Conservation (phyloP, 2,329 filamentous ascomycete genomes). For the Aspergillus fructus region DNA sequence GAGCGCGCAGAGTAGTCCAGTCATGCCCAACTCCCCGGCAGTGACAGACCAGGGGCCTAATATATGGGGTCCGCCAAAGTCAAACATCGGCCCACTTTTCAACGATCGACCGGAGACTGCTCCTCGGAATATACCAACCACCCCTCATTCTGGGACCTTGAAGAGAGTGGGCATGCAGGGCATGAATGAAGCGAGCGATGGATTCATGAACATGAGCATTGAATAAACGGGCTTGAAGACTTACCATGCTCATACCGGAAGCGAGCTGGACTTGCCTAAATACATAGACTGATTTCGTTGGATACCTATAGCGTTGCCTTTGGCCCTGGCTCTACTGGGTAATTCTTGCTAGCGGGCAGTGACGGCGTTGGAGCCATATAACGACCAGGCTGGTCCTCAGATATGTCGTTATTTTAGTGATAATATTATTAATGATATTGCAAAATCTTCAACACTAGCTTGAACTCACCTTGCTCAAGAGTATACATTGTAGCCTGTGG, state of each 20-base stretch:
- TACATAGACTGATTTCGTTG: neutral
- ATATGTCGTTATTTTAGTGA: neutral
- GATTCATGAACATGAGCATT: conserved; percentile 95
- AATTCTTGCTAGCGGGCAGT: neutral
- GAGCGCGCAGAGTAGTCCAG: conserved; percentile 85
- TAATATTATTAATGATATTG: neutral
- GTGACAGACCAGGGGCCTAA: conserved; percentile 62
- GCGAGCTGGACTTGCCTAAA: conserved; percentile 14
- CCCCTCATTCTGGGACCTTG: conserved; percentile 43
- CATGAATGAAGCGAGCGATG: conserved; percentile 94
- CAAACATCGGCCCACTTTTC: conserved; percentile 53
- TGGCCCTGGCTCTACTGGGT: neutral
- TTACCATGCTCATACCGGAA: neutral
- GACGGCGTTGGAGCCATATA: neutral
- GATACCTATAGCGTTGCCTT: neutral
- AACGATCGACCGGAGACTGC: conserved; percentile 53
- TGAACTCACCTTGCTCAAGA: no score
- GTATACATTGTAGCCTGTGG: neutral
- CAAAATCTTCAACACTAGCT: neutral
- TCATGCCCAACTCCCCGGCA: conserved; percentile 76
- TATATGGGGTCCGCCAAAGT: conserved; percentile 69
- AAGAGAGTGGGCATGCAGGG: conserved; percentile 79
- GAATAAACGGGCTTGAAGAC: conserved; percentile 55
- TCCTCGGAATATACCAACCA: conserved; percentile 51
- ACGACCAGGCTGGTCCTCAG: neutral